Conservation (phyloP, 306 rosid species). For the Castanopsis chinensis region DNA sequence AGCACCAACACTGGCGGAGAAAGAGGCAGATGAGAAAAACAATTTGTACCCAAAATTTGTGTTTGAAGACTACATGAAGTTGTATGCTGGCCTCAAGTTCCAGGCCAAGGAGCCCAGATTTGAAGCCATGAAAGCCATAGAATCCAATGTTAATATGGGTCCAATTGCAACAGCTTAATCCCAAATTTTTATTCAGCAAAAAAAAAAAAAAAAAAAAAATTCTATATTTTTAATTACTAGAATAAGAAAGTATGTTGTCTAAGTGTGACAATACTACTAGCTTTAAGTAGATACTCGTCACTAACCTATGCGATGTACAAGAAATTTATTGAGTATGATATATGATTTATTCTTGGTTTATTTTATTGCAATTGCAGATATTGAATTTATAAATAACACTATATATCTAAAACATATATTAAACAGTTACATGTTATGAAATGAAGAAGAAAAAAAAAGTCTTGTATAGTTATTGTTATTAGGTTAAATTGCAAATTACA, state of each 20-base stretch:
- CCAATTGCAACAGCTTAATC: conserved; percentile 66
- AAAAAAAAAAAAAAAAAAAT: too few relatives aligned
- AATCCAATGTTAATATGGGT: conserved; percentile 36
- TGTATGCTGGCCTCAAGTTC: conserved; percentile 63
- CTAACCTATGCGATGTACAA: too few relatives aligned
- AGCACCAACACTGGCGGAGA: conserved; percentile 68
- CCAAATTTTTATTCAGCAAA: too few relatives aligned
- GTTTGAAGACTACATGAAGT: conserved; percentile 87
- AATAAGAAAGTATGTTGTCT: not conserved
- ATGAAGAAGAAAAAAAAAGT: too few relatives aligned
- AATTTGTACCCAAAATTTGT: conserved; percentile 77
- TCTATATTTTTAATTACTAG: not conserved
- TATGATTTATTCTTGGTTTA: too few relatives aligned
- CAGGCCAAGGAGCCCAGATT: conserved; percentile 87
- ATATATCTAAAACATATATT: too few relatives aligned
- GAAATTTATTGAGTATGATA: too few relatives aligned
- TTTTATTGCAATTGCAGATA: too few relatives aligned
- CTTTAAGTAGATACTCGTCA: not conserved
- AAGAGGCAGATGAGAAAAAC: conserved; percentile 52
- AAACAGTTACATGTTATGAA: too few relatives aligned
- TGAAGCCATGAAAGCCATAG: conserved; percentile 64
- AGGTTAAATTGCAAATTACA: too few relatives aligned
- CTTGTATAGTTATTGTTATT: too few relatives aligned
- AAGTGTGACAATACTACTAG: not conserved
- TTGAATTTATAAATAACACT: too few relatives aligned